Conservation (phyloP, 805 yeast species). For the Teunomyces gatunensis region DNA sequence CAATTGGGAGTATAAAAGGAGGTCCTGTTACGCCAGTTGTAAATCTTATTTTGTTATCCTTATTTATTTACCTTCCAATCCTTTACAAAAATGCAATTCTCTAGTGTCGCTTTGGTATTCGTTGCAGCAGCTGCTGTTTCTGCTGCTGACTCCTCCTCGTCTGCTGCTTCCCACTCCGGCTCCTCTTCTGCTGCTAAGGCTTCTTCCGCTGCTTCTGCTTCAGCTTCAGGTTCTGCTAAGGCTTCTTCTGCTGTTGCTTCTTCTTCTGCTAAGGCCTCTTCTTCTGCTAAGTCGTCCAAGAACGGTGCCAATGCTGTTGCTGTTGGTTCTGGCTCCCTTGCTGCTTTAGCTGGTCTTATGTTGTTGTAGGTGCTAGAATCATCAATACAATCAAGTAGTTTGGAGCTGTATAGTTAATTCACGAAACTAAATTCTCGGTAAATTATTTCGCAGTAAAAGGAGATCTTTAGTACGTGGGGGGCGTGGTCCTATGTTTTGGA, state of each 20-base stretch:
- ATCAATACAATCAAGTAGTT: not conserved
- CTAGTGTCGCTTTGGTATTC: constrained; percentile 7
- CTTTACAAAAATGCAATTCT: constrained; percentile 12
- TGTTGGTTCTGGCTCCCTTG: constrained; percentile 21
- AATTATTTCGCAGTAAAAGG: not conserved
- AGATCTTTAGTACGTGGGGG: no score
- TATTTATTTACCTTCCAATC: not conserved
- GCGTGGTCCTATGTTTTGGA: no score
- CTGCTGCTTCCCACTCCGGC: constrained; percentile 7
- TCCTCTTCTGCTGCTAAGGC: constrained; percentile 10
- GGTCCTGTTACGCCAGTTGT: no score
- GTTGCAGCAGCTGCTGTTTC: constrained; percentile 10
- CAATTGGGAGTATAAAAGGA: not conserved
- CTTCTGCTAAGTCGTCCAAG: constrained; percentile 8
- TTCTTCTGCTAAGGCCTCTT: constrained; percentile 7
- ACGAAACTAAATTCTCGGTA: not conserved
- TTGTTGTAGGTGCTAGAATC: constrained; percentile 17
- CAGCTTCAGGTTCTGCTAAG: constrained; percentile 12
- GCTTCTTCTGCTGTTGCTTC: constrained; percentile 16
- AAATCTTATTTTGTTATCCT: no score
- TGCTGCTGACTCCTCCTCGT: constrained; percentile 9
- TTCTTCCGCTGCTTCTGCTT: constrained; percentile 15
- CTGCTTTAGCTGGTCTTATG: constrained; percentile 24
- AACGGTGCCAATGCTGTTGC: constrained; percentile 8
- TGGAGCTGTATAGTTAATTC: not conserved